Conservation (phyloP, 1,284 basidiomycete genomes). For the Inonotus obliquus region DNA sequence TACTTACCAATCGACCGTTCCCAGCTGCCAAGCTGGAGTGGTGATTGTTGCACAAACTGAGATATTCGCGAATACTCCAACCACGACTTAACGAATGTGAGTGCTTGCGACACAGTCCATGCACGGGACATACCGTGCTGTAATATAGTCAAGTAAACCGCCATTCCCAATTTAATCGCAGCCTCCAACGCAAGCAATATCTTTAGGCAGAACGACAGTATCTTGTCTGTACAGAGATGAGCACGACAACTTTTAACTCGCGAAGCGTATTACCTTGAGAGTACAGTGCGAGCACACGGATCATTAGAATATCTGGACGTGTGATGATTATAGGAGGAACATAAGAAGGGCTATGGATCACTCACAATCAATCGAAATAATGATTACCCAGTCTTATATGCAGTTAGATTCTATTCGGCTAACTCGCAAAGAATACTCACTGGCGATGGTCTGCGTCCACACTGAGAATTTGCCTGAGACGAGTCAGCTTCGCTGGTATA, state of each 20-base stretch:
- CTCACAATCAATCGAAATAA: not conserved
- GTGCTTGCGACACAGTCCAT: not conserved
- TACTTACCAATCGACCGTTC: not conserved
- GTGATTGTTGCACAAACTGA: not conserved
- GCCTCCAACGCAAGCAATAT: not conserved
- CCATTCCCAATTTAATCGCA: not conserved
- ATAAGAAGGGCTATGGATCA: no score
- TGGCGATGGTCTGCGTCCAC: not conserved
- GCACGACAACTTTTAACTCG: not conserved
- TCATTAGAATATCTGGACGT: slow-evolving; percentile 2
- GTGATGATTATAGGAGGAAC: not conserved
- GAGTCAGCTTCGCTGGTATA: no score
- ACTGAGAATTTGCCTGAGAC: not conserved
- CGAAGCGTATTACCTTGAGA: not conserved
- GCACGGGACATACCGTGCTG: not conserved
- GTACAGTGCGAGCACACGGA: slow-evolving; percentile 10
- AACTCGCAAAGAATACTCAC: not conserved
- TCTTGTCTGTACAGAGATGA: not conserved
- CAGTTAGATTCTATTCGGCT: not conserved
- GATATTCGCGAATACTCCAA: not conserved
- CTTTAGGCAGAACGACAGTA: not conserved
- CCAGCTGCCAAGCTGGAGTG: not conserved
- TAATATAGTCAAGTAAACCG: not conserved
- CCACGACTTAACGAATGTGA: not conserved
- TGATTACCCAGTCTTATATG: not conserved